Conservation (phyloP, 345 rosid species). For the Viola odorata region DNA sequence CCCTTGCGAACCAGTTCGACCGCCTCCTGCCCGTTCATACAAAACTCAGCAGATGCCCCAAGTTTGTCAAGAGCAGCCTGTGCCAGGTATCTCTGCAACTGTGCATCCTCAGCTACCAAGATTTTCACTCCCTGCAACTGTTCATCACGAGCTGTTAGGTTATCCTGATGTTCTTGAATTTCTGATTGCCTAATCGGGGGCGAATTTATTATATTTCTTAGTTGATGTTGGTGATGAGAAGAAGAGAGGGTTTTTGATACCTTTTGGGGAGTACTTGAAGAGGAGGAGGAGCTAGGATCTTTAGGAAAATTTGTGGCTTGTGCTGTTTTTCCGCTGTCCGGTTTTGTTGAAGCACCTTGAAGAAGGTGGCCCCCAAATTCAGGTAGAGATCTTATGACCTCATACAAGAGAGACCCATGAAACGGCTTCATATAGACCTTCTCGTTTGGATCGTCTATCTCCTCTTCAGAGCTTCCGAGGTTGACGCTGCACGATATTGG, state of each 20-base stretch:
- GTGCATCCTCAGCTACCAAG: constrained; percentile 20
- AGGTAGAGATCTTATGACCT: constrained; percentile 47
- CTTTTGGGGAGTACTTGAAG: constrained; percentile 6
- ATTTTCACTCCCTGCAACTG: constrained; percentile 16
- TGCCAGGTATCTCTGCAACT: background rate
- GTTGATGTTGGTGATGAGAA: background rate
- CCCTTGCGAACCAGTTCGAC: constrained; percentile 5
- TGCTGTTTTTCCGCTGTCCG: constrained; percentile 13
- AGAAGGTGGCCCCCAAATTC: constrained; percentile 42
- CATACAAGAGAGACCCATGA: constrained; percentile 62
- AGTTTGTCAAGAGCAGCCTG: constrained; percentile 1
- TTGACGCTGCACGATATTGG: constrained; percentile 26
- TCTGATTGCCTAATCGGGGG: background rate
- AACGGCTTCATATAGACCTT: constrained; percentile 48
- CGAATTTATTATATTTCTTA: background rate
- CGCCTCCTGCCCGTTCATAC: constrained; percentile 19
- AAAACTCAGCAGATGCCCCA: constrained; percentile 22
- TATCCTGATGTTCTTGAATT: constrained; percentile 7
- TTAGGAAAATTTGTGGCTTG: background rate
- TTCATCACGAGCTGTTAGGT: background rate
- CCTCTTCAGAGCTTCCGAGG: constrained; percentile 6
- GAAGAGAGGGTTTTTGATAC: background rate
- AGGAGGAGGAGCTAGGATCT: constrained; percentile 10
- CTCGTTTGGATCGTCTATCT: constrained; percentile 24
- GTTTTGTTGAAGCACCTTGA: background rate